phyloP scores from a whole-genome alignment of 495 filamentous ascomycete species.

The Hyaloscypha variabilis region DNA sequence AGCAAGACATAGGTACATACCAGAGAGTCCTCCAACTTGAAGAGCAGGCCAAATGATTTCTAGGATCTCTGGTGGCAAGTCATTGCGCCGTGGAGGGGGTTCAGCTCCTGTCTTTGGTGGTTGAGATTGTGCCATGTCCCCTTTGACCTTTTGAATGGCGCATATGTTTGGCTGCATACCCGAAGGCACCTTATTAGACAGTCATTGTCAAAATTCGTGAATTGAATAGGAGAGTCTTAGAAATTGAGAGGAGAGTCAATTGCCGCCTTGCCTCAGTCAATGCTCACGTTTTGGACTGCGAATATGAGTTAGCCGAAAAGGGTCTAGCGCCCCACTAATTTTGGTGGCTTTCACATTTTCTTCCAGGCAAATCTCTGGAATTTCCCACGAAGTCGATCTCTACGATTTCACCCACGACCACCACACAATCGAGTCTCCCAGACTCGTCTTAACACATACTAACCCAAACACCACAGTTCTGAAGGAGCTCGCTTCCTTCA shows the following conservation, averaged over 20 bases:
- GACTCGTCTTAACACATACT: constrained; percentile 10
- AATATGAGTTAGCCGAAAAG: no score
- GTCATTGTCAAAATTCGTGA: not conserved
- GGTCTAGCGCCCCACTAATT: not conserved
- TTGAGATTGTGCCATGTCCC: constrained; percentile 23
- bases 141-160: constrained; percentile 25
- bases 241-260: no score
- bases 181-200: not conserved
- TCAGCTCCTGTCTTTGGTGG: not conserved
- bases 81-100: not conserved
- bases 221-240: not conserved
- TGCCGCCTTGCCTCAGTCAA: no score
- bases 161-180: constrained; percentile 30
- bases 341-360: constrained; percentile 1
- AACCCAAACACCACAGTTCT: constrained; percentile 1
- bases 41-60: constrained; percentile 31
- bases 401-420: constrained; percentile 11
- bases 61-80: constrained; percentile 24
- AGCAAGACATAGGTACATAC: constrained; percentile 20
- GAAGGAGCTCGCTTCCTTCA: constrained; percentile 26
- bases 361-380: constrained; percentile 2
- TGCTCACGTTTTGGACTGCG: no score
- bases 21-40: constrained; percentile 31
- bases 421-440: constrained; percentile 13
- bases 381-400: constrained; percentile 9